Percentiles rank a stretch among this genome's conserved stretches.
phyloP scores from a whole-genome alignment of 164 flowering plant species.

The Chimonanthus praecox region DNA sequence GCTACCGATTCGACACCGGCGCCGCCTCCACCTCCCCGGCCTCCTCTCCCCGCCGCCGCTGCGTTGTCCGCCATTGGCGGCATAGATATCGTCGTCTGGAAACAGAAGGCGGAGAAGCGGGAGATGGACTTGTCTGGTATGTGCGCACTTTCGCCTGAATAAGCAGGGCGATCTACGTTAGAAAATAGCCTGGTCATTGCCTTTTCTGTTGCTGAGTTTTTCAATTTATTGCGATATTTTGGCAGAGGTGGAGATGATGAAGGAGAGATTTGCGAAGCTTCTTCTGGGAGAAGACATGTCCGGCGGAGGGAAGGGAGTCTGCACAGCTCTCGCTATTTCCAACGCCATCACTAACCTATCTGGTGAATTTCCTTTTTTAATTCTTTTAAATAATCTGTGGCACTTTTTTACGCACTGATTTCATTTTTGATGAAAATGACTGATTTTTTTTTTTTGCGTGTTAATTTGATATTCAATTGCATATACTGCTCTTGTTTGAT shows the following conservation, averaged over 20 bases:
- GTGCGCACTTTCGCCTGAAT: not conserved
- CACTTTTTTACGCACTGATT: too few species aligned
- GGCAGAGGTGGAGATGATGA: slow-evolving; percentile 71
- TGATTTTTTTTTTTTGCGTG: not conserved
- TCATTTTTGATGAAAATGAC: not conserved
- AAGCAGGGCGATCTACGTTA: not conserved
- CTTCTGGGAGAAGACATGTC: slow-evolving; percentile 91
- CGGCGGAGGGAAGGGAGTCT: slow-evolving; percentile 80
- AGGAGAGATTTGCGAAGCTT: slow-evolving; percentile 77
- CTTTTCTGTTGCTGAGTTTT: not conserved
- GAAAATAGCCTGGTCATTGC: not conserved
- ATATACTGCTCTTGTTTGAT: not conserved
- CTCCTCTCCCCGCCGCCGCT: slow-evolving; percentile 30
- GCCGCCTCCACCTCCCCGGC: slow-evolving; percentile 31
- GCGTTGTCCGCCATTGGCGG: slow-evolving; percentile 36
- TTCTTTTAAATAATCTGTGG: not conserved
- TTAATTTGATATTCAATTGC: too few species aligned
- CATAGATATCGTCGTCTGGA: slow-evolving; percentile 29
- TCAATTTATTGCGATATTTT: not conserved
- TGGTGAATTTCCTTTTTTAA: slow-evolving; percentile 25
- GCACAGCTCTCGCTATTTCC: slow-evolving; percentile 76
- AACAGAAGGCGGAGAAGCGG: slow-evolving; percentile 24
- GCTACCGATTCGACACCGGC: slow-evolving; percentile 17
- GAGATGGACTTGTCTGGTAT: slow-evolving; percentile 32
- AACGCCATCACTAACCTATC: slow-evolving; percentile 84